phyloP scores from a whole-genome alignment of 129 eudicot genomes.

The Chrysanthemum lavandulifolium region DNA sequence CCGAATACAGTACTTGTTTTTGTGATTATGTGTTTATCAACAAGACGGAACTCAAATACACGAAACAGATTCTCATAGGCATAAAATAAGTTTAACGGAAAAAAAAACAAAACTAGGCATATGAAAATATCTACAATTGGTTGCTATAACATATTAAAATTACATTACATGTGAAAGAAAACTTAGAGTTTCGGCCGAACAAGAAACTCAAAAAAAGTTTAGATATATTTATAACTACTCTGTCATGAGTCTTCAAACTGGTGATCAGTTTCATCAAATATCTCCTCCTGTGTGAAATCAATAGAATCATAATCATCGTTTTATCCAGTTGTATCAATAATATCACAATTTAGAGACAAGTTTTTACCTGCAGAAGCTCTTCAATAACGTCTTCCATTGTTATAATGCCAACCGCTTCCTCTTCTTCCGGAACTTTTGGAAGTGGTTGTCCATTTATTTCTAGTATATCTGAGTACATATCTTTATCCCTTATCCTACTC shows the following conservation, averaged over 20 bases:
- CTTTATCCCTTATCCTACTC: conserved; percentile 78
- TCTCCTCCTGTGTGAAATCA: conserved; percentile 66
- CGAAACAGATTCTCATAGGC: neutral
- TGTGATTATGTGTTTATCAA: neutral
- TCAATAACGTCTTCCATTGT: conserved; percentile 99
- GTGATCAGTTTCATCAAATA: conserved; percentile 90
- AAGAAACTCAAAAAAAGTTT: conserved; percentile 6
- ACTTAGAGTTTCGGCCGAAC: neutral
- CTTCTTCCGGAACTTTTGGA: conserved; percentile 74
- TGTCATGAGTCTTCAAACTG: conserved; percentile 74
- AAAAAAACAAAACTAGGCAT: neutral
- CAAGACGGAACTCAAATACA: neutral
- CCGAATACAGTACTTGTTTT: neutral
- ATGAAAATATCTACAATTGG: neutral
- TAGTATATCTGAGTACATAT: conserved; percentile 77
- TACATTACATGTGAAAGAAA: conserved; percentile 3
- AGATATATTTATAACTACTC: neutral
- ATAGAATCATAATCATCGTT: neutral
- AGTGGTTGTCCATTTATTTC: conserved; percentile 70
- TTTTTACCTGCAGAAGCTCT: conserved; percentile 47
- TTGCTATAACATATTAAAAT: neutral
- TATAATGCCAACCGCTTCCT: conserved; percentile 84
- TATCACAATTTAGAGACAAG: neutral
- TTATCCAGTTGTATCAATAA: neutral
- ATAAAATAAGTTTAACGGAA: neutral